These are phyloP conservation scores for Cladorrhinum samala DNA, from an alignment of 495 filamentous ascomycete species.

Conservation along the genomic window DNA sequence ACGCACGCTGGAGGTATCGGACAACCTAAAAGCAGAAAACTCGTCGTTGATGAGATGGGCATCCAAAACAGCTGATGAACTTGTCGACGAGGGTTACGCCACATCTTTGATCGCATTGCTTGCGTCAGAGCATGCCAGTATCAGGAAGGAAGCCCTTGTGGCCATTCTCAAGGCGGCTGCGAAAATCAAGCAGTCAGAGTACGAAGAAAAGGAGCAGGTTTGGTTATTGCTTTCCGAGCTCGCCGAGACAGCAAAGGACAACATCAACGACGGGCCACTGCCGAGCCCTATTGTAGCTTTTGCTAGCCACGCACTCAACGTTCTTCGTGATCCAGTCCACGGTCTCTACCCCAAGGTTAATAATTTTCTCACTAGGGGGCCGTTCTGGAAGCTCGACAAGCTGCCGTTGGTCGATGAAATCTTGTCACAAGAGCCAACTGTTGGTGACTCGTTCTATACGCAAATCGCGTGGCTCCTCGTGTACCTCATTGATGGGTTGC, in stretches of 20 bases:
- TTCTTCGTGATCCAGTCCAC: conserved; percentile 71
- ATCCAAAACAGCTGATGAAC: conserved; percentile 63
- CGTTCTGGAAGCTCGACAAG: conserved; percentile 65
- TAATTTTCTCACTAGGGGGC: conserved; percentile 68
- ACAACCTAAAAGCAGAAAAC: conserved; percentile 45
- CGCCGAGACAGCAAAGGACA: conserved; percentile 57
- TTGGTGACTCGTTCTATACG: conserved; percentile 67
- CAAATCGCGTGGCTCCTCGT: conserved; percentile 78
- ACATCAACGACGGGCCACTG: conserved; percentile 52
- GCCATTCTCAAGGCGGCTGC: conserved; percentile 58
- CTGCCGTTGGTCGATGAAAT: conserved; percentile 73
- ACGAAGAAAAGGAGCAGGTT: conserved; percentile 68
- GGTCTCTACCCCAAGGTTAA: conserved; percentile 84
- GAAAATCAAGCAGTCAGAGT: conserved; percentile 62
- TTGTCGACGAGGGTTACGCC: conserved; percentile 65
- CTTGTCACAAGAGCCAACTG: conserved; percentile 59
- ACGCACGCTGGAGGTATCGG: conserved; percentile 28
- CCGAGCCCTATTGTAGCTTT: conserved; percentile 70
- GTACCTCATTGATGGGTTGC: conserved; percentile 61
- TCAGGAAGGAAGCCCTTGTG: conserved; percentile 68
- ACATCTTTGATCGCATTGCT: conserved; percentile 65
- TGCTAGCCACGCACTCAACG: conserved; percentile 58
- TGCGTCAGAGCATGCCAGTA: conserved; percentile 63
- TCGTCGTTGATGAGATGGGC: conserved; percentile 60
- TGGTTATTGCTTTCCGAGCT: conserved; percentile 73